Evolutionary conservation across 148 eudicot genomes (phyloP).

Genomic region (Persicaria tinctoria): DNA sequence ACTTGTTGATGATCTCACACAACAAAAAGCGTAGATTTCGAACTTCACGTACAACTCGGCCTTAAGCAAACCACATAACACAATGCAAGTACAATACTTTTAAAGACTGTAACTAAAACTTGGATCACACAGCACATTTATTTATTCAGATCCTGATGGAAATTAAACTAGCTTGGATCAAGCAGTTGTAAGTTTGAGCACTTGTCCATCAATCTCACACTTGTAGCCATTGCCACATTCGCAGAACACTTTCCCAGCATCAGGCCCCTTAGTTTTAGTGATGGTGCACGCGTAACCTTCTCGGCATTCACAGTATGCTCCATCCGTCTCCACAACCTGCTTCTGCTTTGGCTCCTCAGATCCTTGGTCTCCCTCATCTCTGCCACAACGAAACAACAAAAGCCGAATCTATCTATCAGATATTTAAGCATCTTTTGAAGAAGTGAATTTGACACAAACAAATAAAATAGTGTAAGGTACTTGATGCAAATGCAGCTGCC

Average conservation of each 20-base stretch:
- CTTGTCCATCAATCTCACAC: background rate
- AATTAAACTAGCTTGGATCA: background rate
- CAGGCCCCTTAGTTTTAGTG: constrained; percentile 26
- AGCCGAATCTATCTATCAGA: too few relatives aligned
- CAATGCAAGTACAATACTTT: too few relatives aligned
- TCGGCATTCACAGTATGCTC: constrained; percentile 29
- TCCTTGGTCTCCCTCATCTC: background rate
- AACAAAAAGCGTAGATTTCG: too few relatives aligned
- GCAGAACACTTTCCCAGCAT: constrained; percentile 6
- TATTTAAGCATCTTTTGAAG: too few relatives aligned
- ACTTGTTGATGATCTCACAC: too few relatives aligned
- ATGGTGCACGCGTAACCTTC: constrained; percentile 31
- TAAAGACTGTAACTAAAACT: too few relatives aligned
- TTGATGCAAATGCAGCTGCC: constrained; percentile 25
- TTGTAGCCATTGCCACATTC: constrained; percentile 9
- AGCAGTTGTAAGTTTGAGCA: background rate
- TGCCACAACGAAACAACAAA: background rate
- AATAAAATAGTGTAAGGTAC: background rate
- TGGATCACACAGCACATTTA: too few relatives aligned
- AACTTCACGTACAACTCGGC: too few relatives aligned
- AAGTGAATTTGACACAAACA: too few relatives aligned
- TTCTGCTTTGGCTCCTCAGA: background rate
- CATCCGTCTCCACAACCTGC: constrained; percentile 23
- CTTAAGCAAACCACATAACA: too few relatives aligned
- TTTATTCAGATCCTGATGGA: too few relatives aligned